Percentiles rank a stretch among this genome's conserved stretches.
phyloP scores from a whole-genome alignment of 768 basidiomycete species.

The Boletus reticuloceps region DNA sequence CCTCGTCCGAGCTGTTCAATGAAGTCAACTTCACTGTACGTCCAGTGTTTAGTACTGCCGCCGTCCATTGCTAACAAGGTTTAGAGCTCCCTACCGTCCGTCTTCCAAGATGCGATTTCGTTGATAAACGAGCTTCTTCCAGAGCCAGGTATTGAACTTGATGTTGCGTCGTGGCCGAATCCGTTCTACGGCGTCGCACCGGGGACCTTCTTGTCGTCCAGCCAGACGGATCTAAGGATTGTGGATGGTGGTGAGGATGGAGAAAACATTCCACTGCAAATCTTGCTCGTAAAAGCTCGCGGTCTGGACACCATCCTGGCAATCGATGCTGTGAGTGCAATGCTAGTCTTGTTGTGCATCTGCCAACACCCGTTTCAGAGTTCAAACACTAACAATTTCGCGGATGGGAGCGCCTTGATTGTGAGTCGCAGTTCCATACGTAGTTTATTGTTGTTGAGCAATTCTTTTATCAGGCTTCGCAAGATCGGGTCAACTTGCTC shows the following conservation, averaged over 20 bases:
- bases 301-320: conserved; percentile 49
- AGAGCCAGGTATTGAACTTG: conserved; percentile 25
- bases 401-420: conserved; percentile 25
- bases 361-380: conserved; percentile 5
- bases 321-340: conserved; percentile 38
- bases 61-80: background rate
- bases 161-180: conserved; percentile 36
- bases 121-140: conserved; percentile 21
- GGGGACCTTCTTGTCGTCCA: conserved; percentile 30
- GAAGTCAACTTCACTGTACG: conserved; percentile 16
- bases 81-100: conserved; percentile 8
- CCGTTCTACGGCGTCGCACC: conserved; percentile 36
- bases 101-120: conserved; percentile 7
- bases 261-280: conserved; percentile 45
- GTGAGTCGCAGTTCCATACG: conserved; percentile 9
- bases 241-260: conserved; percentile 44
- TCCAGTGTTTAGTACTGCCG: too few relatives aligned
- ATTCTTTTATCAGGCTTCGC: conserved; percentile 14
- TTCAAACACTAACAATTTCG: conserved; percentile 18
- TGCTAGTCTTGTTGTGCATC: background rate
- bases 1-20: conserved; percentile 38
- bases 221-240: conserved; percentile 31
- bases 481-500: conserved; percentile 38
- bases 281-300: conserved; percentile 45
- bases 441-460: background rate